Conservation (phyloP, 208 protist species). For the Porcisia hertigi region DNA sequence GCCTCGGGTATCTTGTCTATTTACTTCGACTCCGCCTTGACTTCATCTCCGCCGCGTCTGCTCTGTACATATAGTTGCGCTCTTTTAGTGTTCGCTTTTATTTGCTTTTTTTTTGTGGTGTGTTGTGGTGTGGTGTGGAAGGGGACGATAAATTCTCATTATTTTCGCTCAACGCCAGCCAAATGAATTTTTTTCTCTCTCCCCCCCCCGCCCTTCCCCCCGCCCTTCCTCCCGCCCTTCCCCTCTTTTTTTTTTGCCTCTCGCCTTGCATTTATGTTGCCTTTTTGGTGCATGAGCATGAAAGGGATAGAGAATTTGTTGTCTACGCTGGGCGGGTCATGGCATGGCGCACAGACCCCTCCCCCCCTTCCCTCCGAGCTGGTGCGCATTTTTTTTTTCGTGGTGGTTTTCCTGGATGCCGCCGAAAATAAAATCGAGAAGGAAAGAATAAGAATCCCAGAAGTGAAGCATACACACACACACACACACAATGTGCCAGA, state of each 20-base stretch:
- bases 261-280: background rate
- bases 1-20: background rate
- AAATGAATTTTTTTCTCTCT: background rate
- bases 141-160: no score
- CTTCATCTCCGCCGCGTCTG: background rate
- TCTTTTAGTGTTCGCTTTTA: background rate
- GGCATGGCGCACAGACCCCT: no score
- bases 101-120: background rate
- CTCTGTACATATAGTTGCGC: constrained; percentile 1
- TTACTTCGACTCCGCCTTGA: background rate
- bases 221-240: background rate
- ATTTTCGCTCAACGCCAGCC: no score
- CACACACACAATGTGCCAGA: background rate
- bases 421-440: no score
- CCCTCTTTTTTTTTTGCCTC: background rate
- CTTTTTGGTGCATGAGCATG: background rate
- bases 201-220: background rate
- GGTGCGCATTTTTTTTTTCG: no score
- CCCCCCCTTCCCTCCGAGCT: no score
- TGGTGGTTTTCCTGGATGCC: no score
- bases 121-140: background rate
- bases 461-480: constrained; percentile 8
- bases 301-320: no score
- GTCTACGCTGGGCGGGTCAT: no score
- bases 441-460: no score